Evolutionary conservation across 352 stramenopile genomes (phyloP), one percentile per base, ranked within the genome.

Genomic region (Thalassiosira delicatula): DNA sequence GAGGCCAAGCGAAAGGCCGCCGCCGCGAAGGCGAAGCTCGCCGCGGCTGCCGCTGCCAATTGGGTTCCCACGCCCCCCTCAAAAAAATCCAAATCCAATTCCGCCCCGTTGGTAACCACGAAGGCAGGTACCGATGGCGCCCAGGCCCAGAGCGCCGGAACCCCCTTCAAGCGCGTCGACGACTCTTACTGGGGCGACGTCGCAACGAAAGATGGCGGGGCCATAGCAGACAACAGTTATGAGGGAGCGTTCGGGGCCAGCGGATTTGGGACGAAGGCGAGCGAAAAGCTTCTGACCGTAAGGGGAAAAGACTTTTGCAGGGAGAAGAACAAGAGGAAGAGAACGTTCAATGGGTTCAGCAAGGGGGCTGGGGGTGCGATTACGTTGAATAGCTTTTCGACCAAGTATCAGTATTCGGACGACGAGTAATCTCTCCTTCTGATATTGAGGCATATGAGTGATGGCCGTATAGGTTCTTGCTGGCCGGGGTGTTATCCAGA

Each of bases 291-390:
- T 35, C 88, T 98, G 65, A 96, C 98, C 75, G 97, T 99, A 57
- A 94, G 97, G 72, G 98, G 98, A 44, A 99, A 99, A 90, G 97
- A 99, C 88, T 99, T 99, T 85, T 97, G 96, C 57, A 96, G 98
- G 74, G 98, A 99, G 81, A 99, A 99, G 92, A 99, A 98, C 76
- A 99, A 99, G 91, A 97, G 98, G 88, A 99, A 99, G 93, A 93
- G 97, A 54, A 91, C 79, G 4, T 95, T 93, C 56, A 95, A 95
- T 88, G 91, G 91, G 23, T 89, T 95, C 76, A 60, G 81, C 0
- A 89, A 89, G 77, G 89, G 60, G 27, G 77, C 78, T 1, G 91
- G 91, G 12, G 88, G 85, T 14, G 75, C 66, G 21, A 94, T 94
- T 33, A 85, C 82, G 33, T 83, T 91, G 75, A 63, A 78, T 42